Base-by-base conservation (phyloP, 1,284 basidiomycete species). In the Pseudozyma pruni region DNA sequence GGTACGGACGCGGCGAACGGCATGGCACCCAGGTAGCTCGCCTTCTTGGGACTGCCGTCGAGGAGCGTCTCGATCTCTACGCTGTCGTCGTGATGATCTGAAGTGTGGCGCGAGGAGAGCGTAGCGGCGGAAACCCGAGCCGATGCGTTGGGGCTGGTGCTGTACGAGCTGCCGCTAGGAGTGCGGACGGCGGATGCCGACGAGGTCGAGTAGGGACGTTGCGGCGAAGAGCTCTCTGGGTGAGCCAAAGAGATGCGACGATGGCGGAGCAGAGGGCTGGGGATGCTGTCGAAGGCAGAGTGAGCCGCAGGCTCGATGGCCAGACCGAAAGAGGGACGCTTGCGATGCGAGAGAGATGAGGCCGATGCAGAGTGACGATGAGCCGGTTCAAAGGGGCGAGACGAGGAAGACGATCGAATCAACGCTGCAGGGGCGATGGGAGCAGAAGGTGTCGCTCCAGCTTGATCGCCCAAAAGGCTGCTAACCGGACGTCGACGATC, bases 271-370 rank as follows among this genome's bases (percentile, higher is more conserved):
- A 61, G 44, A 38, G 68, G 68, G 38, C 68, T 71, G 13, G 68
- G 68, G 42, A 71, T 71, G 57, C 68, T 57, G 32, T 71, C 61
- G 22, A 71, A 71, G 4, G 68, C 68, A 5, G 61, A 64, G n/a
- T 64, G 61, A 11, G 68, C 68, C n/a, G 56, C 57, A 5, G 68
- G 61, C 34, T 60, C 61, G 47, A 71, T 71, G 35, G 60, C 52
- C 10, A 71, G 61, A 16, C 68, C 68, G 17, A 71, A 71, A 7
- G 68, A 66, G 3, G 68, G 61, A 20, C 68, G 56, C 50, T 71
- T 71, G 51, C 67, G 60, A 27, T 55, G 67, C 25, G 55, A 49
- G 10, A 59, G 47, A 25, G 52, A 59, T 13, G 67, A 59, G 14
- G 42, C 52, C 2, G 66, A 62, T n/a, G 22, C 34, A 10, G 58